These are phyloP conservation scores for Euphorbia tirucalli DNA, from an alignment of 345 rosid species.

Conservation along the genomic window DNA sequence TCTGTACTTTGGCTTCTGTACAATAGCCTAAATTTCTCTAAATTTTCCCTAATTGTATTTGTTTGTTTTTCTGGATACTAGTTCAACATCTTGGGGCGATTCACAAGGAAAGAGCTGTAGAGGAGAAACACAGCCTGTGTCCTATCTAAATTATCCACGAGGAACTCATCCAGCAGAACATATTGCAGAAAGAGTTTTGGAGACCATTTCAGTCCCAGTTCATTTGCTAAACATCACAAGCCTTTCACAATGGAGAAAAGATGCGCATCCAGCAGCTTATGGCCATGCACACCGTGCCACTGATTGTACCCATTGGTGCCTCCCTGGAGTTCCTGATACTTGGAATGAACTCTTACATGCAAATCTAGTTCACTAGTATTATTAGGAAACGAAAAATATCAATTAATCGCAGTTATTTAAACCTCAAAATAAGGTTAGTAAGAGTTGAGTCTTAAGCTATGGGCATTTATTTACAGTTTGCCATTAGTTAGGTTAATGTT, in stretches of 20 bases:
- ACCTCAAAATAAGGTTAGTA: neutral
- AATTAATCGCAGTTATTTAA: neutral
- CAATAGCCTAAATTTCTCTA: no score
- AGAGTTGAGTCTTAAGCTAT: no score
- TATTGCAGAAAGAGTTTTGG: constrained; percentile 25
- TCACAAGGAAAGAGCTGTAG: constrained; percentile 33
- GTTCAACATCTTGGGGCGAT: constrained; percentile 44
- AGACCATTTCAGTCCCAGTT: constrained; percentile 27
- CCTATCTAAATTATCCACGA: constrained; percentile 33
- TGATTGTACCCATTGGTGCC: constrained; percentile 35
- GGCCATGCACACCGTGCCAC: neutral
- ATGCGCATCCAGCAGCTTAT: constrained; percentile 24
- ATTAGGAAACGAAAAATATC: no score
- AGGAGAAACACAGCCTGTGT: constrained; percentile 39
- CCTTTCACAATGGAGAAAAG: constrained; percentile 19
- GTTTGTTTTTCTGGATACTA: neutral
- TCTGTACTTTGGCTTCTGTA: no score
- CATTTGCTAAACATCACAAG: constrained; percentile 21
- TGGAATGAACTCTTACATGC: constrained; percentile 26
- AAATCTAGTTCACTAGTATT: neutral
- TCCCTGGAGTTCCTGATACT: constrained; percentile 30
- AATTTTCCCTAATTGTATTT: neutral
- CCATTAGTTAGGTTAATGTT: no score
- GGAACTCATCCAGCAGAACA: constrained; percentile 49
- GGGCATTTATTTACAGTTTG: no score